Evolutionary conservation across 176 grass and related monocot species (phyloP).

Genomic region (Rhipidocladum racemiflorum): DNA sequence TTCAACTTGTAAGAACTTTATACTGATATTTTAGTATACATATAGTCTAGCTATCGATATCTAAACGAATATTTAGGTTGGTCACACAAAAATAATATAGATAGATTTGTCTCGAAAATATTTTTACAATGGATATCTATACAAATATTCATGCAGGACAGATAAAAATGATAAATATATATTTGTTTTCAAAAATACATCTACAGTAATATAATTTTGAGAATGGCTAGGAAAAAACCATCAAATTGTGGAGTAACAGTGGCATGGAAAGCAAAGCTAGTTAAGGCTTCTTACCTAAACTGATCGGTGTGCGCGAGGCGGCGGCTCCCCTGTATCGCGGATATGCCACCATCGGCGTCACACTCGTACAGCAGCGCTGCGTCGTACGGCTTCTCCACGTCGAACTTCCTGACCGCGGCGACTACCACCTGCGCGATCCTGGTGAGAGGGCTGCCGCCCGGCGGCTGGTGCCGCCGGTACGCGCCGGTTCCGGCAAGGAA

Average conservation of each 20-base stretch:
- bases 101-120: too few species aligned
- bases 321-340: slow-evolving; percentile 57
- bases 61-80: too few species aligned
- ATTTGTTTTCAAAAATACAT: too few species aligned
- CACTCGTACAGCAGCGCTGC: slow-evolving; percentile 34
- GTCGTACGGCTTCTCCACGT: slow-evolving; percentile 22
- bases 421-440: slow-evolving; percentile 52
- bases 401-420: slow-evolving; percentile 33
- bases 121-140: too few species aligned
- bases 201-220: too few species aligned
- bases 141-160: too few species aligned
- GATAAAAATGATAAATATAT: too few species aligned
- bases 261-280: background rate
- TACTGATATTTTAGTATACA: too few species aligned
- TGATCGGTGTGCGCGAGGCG: slow-evolving; percentile 49
- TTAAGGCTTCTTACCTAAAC: slow-evolving; percentile 33
- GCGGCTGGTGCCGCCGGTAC: slow-evolving; percentile 36
- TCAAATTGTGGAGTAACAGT: background rate
- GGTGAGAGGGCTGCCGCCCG: slow-evolving; percentile 43
- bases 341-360: slow-evolving; percentile 35
- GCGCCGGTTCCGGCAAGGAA: slow-evolving; percentile 20
- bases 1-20: too few species aligned
- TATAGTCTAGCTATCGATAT: too few species aligned
- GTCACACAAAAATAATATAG: too few species aligned
- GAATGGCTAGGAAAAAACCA: too few species aligned